Evolutionary conservation across 2,329 filamentous ascomycete species (phyloP).

Genomic region (Sarocladium strictum): DNA sequence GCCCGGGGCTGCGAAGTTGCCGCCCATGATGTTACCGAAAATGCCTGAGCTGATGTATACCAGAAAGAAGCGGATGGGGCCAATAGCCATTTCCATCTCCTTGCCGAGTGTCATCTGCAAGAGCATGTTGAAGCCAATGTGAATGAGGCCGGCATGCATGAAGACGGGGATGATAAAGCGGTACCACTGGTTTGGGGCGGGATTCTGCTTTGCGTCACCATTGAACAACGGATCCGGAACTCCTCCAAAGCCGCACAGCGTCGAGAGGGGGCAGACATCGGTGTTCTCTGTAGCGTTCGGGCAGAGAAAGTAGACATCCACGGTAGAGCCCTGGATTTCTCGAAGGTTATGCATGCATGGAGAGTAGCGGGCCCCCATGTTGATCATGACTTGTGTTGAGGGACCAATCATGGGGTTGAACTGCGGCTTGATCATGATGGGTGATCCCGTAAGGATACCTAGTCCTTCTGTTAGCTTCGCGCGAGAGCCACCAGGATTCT

Average conservation of each 20-base stretch:
- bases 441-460: slow-evolving; percentile 72
- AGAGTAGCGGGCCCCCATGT: slow-evolving; percentile 89
- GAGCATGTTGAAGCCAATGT: slow-evolving; percentile 93
- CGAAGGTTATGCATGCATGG: slow-evolving; percentile 89
- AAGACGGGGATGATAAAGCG: slow-evolving; percentile 96
- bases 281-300: slow-evolving; percentile 67
- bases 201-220: slow-evolving; percentile 38
- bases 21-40: slow-evolving; percentile 91
- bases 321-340: slow-evolving; percentile 50
- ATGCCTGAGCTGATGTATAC: slow-evolving; percentile 91
- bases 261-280: slow-evolving; percentile 62
- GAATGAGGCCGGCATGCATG: slow-evolving; percentile 86
- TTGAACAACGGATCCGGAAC: slow-evolving; percentile 63
- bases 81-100: slow-evolving; percentile 90
- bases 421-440: slow-evolving; percentile 71
- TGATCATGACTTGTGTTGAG: slow-evolving; percentile 83
- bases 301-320: slow-evolving; percentile 62
- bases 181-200: slow-evolving; percentile 88
- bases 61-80: slow-evolving; percentile 77
- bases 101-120: slow-evolving; percentile 83
- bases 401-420: slow-evolving; percentile 99
- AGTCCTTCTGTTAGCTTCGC: slow-evolving; percentile 11
- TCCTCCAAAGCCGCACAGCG: slow-evolving; percentile 79
- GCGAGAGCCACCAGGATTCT: slow-evolving; percentile 5
- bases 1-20: slow-evolving; percentile 80